phyloP scores from a whole-genome alignment of 2,329 filamentous ascomycete genomes.

The Epichloe gansuensis region DNA sequence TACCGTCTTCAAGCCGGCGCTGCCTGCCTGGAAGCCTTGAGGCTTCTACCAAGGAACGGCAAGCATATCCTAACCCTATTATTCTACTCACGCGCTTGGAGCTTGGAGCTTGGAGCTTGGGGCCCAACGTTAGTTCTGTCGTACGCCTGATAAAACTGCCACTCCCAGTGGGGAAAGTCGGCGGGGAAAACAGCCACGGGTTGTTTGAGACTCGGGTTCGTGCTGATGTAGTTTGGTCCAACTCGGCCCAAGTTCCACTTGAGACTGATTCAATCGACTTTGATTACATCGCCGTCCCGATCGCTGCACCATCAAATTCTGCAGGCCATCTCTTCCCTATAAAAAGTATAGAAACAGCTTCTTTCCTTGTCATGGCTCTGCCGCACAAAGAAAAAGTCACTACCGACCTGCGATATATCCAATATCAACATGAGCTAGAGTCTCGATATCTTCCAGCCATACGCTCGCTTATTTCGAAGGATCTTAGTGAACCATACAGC shows the following conservation, averaged over 20 bases:
- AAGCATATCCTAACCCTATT: too few relatives aligned
- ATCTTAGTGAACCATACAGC: slow-evolving; percentile 95
- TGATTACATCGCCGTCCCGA: not conserved
- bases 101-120: not conserved
- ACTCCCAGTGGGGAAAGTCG: too few relatives aligned
- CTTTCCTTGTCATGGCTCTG: slow-evolving; percentile 19
- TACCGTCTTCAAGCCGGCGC: too few relatives aligned
- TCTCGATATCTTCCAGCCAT: slow-evolving; percentile 68
- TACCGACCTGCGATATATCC: slow-evolving; percentile 43
- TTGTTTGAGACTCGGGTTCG: too few relatives aligned
- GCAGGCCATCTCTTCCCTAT: not conserved
- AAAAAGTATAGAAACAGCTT: not conserved
- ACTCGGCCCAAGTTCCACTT: not conserved
- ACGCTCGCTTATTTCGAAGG: slow-evolving; percentile 84
- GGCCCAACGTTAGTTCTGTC: not conserved
- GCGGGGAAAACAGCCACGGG: too few relatives aligned
- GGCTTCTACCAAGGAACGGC: too few relatives aligned
- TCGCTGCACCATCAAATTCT: not conserved
- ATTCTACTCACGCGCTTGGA: not conserved
- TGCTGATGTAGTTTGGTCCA: not conserved
- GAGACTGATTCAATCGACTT: not conserved
- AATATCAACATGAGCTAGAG: slow-evolving; percentile 50
- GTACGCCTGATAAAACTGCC: not conserved
- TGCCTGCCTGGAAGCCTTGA: too few relatives aligned
- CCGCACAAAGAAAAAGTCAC: slow-evolving; percentile 24